Evolutionary conservation across 179 eudicot species (phyloP).

Genomic region (Spergularia azorica): DNA sequence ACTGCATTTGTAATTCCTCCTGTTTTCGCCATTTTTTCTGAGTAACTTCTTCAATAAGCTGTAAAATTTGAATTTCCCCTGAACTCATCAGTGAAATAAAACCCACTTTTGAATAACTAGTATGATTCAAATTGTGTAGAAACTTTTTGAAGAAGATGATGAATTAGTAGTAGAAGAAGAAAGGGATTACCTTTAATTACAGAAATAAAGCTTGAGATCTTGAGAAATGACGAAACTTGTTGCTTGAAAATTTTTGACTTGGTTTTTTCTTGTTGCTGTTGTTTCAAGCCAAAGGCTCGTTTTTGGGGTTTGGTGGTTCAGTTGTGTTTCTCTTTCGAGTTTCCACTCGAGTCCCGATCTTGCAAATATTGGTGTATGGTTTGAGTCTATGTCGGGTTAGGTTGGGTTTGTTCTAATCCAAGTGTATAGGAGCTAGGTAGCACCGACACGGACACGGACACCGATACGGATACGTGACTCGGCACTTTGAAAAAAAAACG

Average conservation of each 20-base stretch:
- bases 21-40: constrained; percentile 65
- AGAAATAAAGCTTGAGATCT: background rate
- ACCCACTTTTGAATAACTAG: background rate
- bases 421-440: too few species aligned
- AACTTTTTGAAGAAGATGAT: background rate
- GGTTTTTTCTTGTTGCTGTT: background rate
- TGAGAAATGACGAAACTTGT: background rate
- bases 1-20: constrained; percentile 98
- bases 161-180: background rate
- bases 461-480: too few species aligned
- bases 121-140: too few species aligned
- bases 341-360: too few species aligned
- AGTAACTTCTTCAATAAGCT: too few species aligned
- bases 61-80: too few species aligned
- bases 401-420: too few species aligned
- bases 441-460: too few species aligned
- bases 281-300: background rate
- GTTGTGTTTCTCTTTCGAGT: too few species aligned
- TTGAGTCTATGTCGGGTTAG: too few species aligned
- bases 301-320: background rate
- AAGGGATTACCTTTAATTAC: background rate
- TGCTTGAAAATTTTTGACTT: background rate
- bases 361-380: too few species aligned
- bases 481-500: too few species aligned
- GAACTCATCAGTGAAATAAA: background rate